Base-by-base conservation (phyloP, 345 rosid genomes). In the Garcia nutans region DNA sequence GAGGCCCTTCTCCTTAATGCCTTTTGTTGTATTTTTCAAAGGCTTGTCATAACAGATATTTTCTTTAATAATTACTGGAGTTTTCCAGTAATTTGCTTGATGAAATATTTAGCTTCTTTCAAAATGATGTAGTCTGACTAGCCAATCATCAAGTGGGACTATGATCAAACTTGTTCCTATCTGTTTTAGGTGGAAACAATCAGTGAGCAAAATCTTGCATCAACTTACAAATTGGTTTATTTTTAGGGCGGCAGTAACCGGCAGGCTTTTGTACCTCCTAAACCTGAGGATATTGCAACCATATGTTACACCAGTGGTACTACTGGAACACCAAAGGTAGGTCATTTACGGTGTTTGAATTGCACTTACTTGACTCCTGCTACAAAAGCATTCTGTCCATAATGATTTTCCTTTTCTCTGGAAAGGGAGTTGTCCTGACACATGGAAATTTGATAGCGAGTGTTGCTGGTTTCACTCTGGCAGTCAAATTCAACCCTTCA, bases 231-330 rank as follows among this genome's bases (percentile, higher is more conserved):
- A 62, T 24, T 56, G 19, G 42, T 77, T 55, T 71, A n/a, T 23
- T 71, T 70, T 41, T 88, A 85, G 97, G 98, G 80, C 57, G 9
- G 72, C 71, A 77, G 78, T 55, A 77, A 44, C 68, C 66, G 58
- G 33, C 84, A 72, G 42, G 75, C 80, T 41, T 81, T 81, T 60
- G 42, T 10, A 8, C 74, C 78, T 22, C 84, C 84, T 55, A 77
- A 81, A 69, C 66, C 80, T 61, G 77, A 77, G 70, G 84, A 81
- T 47, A 70, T 70, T 26, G 84, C 84, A 20, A 81, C 84, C 22
- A 81, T 81, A 76, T 76, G 83, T 70, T 81, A 81, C 74, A 81
- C 83, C 54, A 77, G 84, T 68, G 84, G 84, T 73, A 81, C 84
- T 11, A 81, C 84, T n/a, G 80, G 84, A 50, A 76, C 71, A 45